Conservation (phyloP, 2,329 filamentous ascomycete genomes). For the Monosporascus sp. region DNA sequence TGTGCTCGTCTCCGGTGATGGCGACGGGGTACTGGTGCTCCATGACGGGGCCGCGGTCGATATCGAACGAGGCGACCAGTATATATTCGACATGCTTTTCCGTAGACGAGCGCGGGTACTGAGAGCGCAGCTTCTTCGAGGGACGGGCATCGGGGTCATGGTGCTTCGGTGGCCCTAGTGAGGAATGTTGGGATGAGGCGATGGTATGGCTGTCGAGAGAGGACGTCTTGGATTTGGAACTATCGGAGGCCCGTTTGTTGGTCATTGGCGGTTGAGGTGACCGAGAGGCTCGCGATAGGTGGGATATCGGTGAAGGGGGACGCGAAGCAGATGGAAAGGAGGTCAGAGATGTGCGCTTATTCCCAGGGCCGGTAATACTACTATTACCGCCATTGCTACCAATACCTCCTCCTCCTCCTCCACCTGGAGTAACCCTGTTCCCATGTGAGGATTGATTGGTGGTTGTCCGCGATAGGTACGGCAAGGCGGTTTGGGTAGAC, state of each 20-base stretch:
- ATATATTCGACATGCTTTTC: constrained; percentile 99
- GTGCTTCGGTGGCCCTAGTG: constrained; percentile 48
- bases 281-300: constrained; percentile 45
- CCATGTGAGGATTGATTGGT: constrained; percentile 26
- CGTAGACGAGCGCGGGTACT: constrained; percentile 66
- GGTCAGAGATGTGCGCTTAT: constrained; percentile 54
- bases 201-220: constrained; percentile 45
- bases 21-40: constrained; percentile 94
- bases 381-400: constrained; percentile 14
- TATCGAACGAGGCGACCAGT: constrained; percentile 93
- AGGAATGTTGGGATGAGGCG: constrained; percentile 55
- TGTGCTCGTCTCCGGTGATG: constrained; percentile 95
- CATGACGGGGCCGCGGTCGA: constrained; percentile 94
- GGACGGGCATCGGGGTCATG: constrained; percentile 46
- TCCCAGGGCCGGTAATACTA: constrained; percentile 8
- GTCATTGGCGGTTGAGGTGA: constrained; percentile 49
- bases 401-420: not conserved
- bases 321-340: constrained; percentile 58
- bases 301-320: constrained; percentile 54
- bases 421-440: not conserved
- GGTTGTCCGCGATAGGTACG: constrained; percentile 38
- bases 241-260: constrained; percentile 53
- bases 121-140: constrained; percentile 59
- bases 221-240: constrained; percentile 52
- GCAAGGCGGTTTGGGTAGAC: constrained; percentile 34